phyloP scores from a whole-genome alignment of 345 rosid genomes.

The Lumnitzera racemosa region DNA sequence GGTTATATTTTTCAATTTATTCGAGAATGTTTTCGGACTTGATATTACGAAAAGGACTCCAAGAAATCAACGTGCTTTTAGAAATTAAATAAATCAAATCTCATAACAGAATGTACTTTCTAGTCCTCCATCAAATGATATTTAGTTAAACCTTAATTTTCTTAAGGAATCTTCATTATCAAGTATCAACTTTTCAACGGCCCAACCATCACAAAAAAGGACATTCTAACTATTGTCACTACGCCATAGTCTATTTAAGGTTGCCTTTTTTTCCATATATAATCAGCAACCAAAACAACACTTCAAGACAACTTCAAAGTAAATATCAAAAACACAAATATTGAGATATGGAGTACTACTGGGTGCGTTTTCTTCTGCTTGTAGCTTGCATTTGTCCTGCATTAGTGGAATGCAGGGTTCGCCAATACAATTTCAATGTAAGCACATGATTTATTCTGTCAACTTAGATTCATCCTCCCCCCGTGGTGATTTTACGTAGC shows the following conservation, averaged over 20 bases:
- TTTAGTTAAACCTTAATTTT: not conserved
- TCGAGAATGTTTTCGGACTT: too few relatives aligned
- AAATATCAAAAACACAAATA: not conserved
- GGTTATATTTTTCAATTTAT: too few relatives aligned
- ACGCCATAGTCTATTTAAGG: not conserved
- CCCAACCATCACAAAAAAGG: constrained; percentile 53
- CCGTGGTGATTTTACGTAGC: not conserved
- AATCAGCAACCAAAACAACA: constrained; percentile 6
- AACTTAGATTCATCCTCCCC: too few relatives aligned
- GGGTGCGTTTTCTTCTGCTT: constrained; percentile 25
- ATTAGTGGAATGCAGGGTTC: constrained; percentile 43
- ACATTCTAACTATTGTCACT: constrained; percentile 35
- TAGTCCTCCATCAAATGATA: too few relatives aligned
- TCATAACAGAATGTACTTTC: too few relatives aligned
- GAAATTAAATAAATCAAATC: too few relatives aligned
- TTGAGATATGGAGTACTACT: constrained; percentile 24
- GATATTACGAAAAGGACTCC: too few relatives aligned
- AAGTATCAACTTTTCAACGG: constrained; percentile 42
- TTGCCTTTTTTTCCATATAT: constrained; percentile 1
- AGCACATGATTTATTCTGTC: constrained; percentile 8
- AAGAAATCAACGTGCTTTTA: too few relatives aligned
- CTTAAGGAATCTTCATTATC: constrained; percentile 29
- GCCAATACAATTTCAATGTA: constrained; percentile 71
- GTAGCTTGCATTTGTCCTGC: constrained; percentile 35
- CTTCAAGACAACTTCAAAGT: constrained; percentile 4